These are phyloP conservation scores for Hippophae tibetana DNA, from an alignment of 306 rosid genomes.

Conservation along the genomic window DNA sequence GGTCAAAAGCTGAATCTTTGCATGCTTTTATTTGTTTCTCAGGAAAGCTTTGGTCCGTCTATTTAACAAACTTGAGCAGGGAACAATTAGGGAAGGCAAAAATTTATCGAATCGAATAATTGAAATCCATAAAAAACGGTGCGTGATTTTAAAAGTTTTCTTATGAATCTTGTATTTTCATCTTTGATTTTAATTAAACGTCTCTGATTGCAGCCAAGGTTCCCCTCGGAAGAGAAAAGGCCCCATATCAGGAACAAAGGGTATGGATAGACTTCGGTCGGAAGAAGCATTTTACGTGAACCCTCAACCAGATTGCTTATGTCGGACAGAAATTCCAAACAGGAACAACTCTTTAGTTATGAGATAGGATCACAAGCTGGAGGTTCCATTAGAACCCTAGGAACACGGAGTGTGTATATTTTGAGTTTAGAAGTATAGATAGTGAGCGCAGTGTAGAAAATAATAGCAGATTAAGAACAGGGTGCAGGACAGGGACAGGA, in stretches of 20 bases:
- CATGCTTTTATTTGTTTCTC: constrained; percentile 16
- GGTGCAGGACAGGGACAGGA: constrained; percentile 15
- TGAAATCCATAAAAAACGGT: constrained; percentile 70
- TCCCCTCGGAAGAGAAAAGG: constrained; percentile 83
- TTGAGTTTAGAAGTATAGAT: constrained; percentile 9
- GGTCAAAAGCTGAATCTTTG: constrained; percentile 18
- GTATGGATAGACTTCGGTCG: constrained; percentile 77
- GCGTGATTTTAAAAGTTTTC: constrained; percentile 4
- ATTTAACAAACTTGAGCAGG: constrained; percentile 63
- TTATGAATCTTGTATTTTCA: neutral
- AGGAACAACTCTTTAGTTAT: constrained; percentile 21
- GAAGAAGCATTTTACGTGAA: constrained; percentile 88
- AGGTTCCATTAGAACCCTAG: constrained; percentile 6
- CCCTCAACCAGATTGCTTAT: constrained; percentile 83
- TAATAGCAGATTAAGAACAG: constrained; percentile 12
- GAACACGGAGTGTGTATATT: constrained; percentile 26
- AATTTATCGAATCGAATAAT: constrained; percentile 44
- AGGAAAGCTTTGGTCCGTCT: constrained; percentile 87
- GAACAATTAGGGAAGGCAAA: constrained; percentile 53
- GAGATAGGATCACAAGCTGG: constrained; percentile 9
- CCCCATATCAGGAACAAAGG: constrained; percentile 81
- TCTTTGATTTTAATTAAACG: constrained; percentile 3
- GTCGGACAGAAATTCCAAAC: constrained; percentile 39
- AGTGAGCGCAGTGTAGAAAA: constrained; percentile 15
- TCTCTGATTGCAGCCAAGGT: constrained; percentile 47